Conservation (phyloP, 176 grass and related monocot genomes). For the Calamus simplicifolius region DNA sequence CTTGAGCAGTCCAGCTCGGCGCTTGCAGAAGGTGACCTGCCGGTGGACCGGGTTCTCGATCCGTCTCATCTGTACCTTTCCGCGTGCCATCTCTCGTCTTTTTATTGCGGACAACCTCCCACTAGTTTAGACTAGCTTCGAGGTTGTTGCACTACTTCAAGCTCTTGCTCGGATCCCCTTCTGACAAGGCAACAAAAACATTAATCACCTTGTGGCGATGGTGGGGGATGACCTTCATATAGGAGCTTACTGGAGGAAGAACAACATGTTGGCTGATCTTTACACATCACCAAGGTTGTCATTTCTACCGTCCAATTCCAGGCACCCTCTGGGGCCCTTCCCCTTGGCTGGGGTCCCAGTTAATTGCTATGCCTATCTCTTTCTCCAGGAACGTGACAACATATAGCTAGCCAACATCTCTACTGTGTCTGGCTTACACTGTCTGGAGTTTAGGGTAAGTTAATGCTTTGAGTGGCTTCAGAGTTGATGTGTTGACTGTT, state of each 20-base stretch:
- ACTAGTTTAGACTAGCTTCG: conserved; percentile 84
- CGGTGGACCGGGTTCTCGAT: conserved; percentile 79
- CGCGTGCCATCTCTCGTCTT: conserved; percentile 36
- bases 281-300: conserved; percentile 10
- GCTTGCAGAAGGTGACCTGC: conserved; percentile 83
- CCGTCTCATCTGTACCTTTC: conserved; percentile 75
- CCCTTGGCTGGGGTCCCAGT: too few species aligned
- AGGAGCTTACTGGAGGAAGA: conserved; percentile 28
- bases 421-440: too few species aligned
- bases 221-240: conserved; percentile 35
- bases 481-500: too few species aligned
- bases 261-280: conserved; percentile 43
- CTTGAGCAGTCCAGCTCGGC: conserved; percentile 57
- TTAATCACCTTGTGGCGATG: conserved; percentile 14
- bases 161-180: background rate
- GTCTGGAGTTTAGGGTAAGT: too few species aligned
- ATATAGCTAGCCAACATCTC: too few species aligned
- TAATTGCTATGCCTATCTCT: too few species aligned
- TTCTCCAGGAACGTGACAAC: too few species aligned
- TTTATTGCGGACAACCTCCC: conserved; percentile 28
- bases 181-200: conserved; percentile 15
- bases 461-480: too few species aligned
- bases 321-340: background rate
- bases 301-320: background rate
- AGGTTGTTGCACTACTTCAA: conserved; percentile 21